Evolutionary conservation across 1,284 basidiomycete genomes (phyloP), one percentile per base, ranked within the genome.

Genomic region (Schizophyllum commune): DNA sequence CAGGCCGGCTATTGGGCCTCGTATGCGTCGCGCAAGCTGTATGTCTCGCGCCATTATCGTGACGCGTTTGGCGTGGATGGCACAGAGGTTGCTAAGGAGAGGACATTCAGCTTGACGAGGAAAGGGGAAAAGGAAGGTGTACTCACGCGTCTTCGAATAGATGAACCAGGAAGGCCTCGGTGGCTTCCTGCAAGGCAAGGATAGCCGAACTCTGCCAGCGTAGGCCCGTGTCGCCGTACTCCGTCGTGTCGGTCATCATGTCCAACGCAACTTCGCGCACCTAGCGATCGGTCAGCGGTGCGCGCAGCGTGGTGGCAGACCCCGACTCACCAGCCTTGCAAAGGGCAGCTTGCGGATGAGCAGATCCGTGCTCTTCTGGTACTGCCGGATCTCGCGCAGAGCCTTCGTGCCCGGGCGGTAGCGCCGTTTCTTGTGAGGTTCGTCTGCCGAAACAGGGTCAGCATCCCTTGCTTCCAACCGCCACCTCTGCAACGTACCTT

Each of bases 21-120:
- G 86, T 78, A 99, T 93, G 66, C 96, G 85, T 61, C 96, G 83
- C 27, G 96, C 96, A 55, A 99, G 88, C 67, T 97, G 94, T 66
- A 99, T 96, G 72, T 99, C 97, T 66, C 91, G 85, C 65, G 94
- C 92, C 96, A 98, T 98, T 69, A 99, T 91, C 6, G 97, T 99
- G 13, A 99, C 97, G 69, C 96, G 90, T 76, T 97, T 98, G 32
- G 97, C 96, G 72, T 99, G 97, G 65, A 99, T 92, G 4, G 97
- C 96, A 71, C 95, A 97, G 55, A 98, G 77, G 74, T 98, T 98
- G 56, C 91, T 94, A 67, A 1, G 17, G 57, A 27, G 27, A 13
- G 32, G 13, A 52, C 17, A 39, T 61, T 52, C 53, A 60, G 54
- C 65, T 59, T 56, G 39, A 32, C n/a, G 58, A 58, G 56, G 55